Evolutionary conservation across 495 filamentous ascomycete species (phyloP).

Genomic region (Talaromyces adpressus): DNA sequence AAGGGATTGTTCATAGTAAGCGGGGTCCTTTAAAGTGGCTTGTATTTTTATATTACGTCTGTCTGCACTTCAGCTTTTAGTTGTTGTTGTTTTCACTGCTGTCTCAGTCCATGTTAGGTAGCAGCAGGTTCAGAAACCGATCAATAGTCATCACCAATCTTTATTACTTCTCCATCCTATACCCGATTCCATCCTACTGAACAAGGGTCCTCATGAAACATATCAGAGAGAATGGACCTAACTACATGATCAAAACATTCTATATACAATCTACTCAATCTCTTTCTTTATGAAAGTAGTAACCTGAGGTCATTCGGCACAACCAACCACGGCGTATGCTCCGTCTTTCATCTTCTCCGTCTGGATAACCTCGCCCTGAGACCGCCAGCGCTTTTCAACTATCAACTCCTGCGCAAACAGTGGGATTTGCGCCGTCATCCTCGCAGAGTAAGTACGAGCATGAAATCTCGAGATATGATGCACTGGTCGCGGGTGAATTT

Average conservation of each 20-base stretch:
- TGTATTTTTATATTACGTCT: conserved; percentile 1
- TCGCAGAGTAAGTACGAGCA: conserved; percentile 28
- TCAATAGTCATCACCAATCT: neutral
- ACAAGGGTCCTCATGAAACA: neutral
- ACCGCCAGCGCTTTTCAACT: conserved; percentile 25
- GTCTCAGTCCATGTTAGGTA: neutral
- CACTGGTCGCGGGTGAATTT: conserved; percentile 22
- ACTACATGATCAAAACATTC: neutral
- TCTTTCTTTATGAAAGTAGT: conserved; percentile 18
- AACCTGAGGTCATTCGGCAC: conserved; percentile 16
- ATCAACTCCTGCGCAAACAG: conserved; percentile 30
- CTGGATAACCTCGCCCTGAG: conserved; percentile 20
- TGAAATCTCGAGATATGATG: conserved; percentile 24
- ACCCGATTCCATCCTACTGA: neutral
- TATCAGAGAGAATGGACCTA: too few species aligned
- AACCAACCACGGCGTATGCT: conserved; percentile 29
- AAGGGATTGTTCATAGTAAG: neutral
- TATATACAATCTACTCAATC: conserved; percentile 1
- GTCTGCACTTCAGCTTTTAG: neutral
- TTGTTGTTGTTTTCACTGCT: neutral
- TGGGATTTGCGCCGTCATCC: conserved; percentile 30
- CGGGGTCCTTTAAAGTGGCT: neutral
- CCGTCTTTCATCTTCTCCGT: conserved; percentile 24
- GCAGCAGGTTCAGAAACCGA: neutral
- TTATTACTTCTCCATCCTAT: neutral